Evolutionary conservation across 2,329 filamentous ascomycete genomes (phyloP).

Genomic region (Onygenales sp.): DNA sequence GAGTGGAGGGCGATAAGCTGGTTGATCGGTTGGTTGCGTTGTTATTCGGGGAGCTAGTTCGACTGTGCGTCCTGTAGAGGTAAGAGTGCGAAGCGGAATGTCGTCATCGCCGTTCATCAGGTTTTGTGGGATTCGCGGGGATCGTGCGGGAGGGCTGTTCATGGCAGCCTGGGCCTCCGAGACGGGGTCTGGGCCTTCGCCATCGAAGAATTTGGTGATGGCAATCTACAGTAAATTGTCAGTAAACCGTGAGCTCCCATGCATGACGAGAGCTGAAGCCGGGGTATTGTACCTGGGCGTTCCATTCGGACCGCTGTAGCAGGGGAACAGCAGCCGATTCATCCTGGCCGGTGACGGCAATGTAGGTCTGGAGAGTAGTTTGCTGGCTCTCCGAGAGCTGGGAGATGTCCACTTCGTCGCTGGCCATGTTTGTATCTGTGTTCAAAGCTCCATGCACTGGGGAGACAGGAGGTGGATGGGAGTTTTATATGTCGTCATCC

Average conservation of each 20-base stretch:
- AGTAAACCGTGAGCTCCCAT: neutral
- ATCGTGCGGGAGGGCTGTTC: constrained; percentile 50
- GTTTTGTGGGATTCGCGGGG: constrained; percentile 61
- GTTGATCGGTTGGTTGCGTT: constrained; percentile 58
- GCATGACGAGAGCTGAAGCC: neutral
- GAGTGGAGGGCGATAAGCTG: constrained; percentile 61
- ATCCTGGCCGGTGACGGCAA: constrained; percentile 77
- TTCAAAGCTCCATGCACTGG: neutral
- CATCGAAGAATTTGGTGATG: constrained; percentile 95
- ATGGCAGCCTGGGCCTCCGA: constrained; percentile 63
- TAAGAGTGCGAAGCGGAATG: constrained; percentile 35
- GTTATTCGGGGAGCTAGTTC: constrained; percentile 78
- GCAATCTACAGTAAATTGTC: constrained; percentile 59
- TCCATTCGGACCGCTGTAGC: constrained; percentile 85
- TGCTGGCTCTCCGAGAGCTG: constrained; percentile 71
- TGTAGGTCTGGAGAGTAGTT: constrained; percentile 77
- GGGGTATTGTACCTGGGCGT: constrained; percentile 59
- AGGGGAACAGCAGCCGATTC: constrained; percentile 65
- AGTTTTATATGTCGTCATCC: constrained; percentile 2
- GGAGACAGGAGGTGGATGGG: neutral
- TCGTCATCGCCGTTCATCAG: constrained; percentile 53
- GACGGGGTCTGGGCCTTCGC: constrained; percentile 73
- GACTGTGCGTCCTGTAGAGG: constrained; percentile 27
- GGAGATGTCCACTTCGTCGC: constrained; percentile 42
- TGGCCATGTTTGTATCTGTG: constrained; percentile 29